Evolutionary conservation across 2,329 filamentous ascomycete species (phyloP).

Genomic region (Aspergillus sp.): DNA sequence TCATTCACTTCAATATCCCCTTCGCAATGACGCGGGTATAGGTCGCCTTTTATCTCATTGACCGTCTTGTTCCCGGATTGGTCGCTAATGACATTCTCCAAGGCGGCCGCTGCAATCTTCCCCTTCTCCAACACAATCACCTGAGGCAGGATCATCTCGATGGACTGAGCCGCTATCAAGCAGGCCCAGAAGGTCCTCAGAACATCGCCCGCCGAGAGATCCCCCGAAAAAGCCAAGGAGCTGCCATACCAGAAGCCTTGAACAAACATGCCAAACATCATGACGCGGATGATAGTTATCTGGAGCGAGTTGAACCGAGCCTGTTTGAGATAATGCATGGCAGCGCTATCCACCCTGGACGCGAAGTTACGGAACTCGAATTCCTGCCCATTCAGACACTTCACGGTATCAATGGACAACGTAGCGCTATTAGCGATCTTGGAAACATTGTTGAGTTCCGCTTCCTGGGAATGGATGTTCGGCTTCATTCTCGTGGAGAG

Average conservation of each 20-base stretch:
- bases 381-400: constrained; percentile 68
- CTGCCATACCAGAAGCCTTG: constrained; percentile 85
- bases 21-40: constrained; percentile 38
- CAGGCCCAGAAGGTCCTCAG: constrained; percentile 80
- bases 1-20: constrained; percentile 62
- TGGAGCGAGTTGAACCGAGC: constrained; percentile 62
- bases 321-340: constrained; percentile 56
- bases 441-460: constrained; percentile 58
- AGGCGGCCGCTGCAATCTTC: constrained; percentile 57
- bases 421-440: constrained; percentile 63
- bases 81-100: constrained; percentile 43
- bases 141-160: constrained; percentile 66
- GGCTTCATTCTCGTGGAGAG: constrained; percentile 54
- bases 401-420: constrained; percentile 71
- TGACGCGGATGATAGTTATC: constrained; percentile 62
- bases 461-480: constrained; percentile 60
- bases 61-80: constrained; percentile 8
- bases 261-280: constrained; percentile 70
- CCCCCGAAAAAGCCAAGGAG: constrained; percentile 53
- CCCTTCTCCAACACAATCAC: constrained; percentile 72
- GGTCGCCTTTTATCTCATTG: constrained; percentile 20
- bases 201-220: constrained; percentile 55
- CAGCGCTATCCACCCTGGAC: constrained; percentile 48
- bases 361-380: constrained; percentile 61
- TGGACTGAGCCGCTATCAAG: constrained; percentile 63